Evolutionary conservation across 768 basidiomycete genomes (phyloP), one percentile per base, ranked within the genome.

Genomic region (Grammothele lineata): DNA sequence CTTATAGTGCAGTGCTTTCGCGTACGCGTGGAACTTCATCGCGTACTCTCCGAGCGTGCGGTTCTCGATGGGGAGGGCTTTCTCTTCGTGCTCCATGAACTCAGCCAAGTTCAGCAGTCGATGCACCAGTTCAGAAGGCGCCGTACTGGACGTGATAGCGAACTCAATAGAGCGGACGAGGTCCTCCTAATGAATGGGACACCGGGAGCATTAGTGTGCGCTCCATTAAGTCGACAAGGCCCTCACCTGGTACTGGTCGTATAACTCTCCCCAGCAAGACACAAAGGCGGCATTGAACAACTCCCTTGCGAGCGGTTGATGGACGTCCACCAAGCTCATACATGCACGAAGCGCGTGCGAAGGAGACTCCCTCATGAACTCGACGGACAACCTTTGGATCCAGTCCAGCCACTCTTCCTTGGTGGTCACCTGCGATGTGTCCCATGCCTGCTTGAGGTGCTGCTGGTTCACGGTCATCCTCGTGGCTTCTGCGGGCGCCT

Each of bases 41-140:
- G 96, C 93, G 60, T 94, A 92, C 59, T 93, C 90, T 30, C 95
- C 96, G 12, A 98, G 78, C 11, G 89, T 91, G 42, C 90, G 80
- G 57, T 93, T 85, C 57, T 96, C 92, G 50, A 98, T 96, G 1
- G 92, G 92, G 1, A 98, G 73, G 0, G 89, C 79, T 60, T 95
- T 95, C 60, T 98, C 96, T 66, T 98, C 94, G 57, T 97, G 95
- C 65, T 98, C 96, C 90, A 98, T 95, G 64, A 98, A 98, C 63
- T 99, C 96, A 4, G 93, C 93, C 21, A 98, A 77, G 64, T 93
- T 93, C 45, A 99, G 77, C 14, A 98, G 70, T 21, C 90, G 80
- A 62, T 96, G 91, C 17, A 95, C 87, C 23, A 98, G 75, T 38
- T 98, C 95, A 2, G 90, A 76, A 2, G 93, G 91, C 4, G 90